Base-by-base conservation (phyloP, 208 protist genomes). In the Crithidia sp. region DNA sequence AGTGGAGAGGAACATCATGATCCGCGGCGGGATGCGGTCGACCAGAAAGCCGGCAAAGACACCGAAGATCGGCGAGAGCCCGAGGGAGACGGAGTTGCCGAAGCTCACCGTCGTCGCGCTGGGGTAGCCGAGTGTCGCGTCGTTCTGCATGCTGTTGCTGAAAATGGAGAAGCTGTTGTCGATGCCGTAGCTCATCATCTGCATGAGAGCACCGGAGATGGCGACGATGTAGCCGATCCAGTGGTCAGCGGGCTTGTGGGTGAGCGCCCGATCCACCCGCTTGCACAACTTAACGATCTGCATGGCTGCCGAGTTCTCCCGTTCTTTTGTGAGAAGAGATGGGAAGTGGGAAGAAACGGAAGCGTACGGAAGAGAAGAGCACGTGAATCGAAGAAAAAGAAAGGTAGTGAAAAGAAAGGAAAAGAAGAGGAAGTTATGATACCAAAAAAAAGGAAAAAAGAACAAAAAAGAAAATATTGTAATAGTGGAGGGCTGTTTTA, bases 91-190 rank as follows among this genome's bases (percentile, higher is more conserved):
- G 50, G 88, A 93, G 63, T 90, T 94, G 19, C 88, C 88, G 43
- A 94, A 90, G 69, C 87, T 92, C n/a, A 95, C 82, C 0, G 58
- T 71, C 4, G 87, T 93, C 16, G 84, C 79, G 67, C 65, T 86
- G 3, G 91, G 88, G 69, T 85, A 90, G 14, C 85, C 86, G 37
- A 95, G 83, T 0, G 78, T 83, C 3, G 82, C 47, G 68, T 95
- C 91, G 0, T 86, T 77, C 64, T 94, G 79, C 86, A 95, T 95
- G 62, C 82, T 82, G 14, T 74, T 53, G 12, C 78, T 85, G 73
- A 95, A 95, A 44, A 89, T 92, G 54, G 84, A 89, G 65, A 89
- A 92, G 54, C 88, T 90, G 91, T 95, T 94, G 69, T 90, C 85
- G 68, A 92, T 93, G 63, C 91, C 91, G 74, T 93, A 95, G 60